phyloP scores from a whole-genome alignment of 257 asterid species.

The Nicotiana benthamiana region DNA sequence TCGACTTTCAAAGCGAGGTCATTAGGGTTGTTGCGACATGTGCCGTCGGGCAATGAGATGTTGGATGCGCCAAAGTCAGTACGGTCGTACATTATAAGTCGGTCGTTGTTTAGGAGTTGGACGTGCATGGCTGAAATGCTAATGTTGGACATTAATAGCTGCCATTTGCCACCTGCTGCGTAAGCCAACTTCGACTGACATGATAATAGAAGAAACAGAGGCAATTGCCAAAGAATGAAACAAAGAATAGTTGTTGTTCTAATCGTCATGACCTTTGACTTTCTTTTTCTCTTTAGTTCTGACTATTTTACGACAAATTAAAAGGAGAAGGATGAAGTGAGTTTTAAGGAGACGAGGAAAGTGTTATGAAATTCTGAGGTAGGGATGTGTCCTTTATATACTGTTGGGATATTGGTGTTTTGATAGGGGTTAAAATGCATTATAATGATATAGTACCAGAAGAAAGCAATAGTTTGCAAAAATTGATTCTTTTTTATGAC shows the following conservation, averaged over 20 bases:
- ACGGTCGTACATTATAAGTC: slow-evolving; percentile 36
- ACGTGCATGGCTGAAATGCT: slow-evolving; percentile 54
- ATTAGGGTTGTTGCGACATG: slow-evolving; percentile 22
- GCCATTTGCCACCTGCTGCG: slow-evolving; percentile 35
- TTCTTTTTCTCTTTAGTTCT: not conserved
- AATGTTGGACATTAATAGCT: slow-evolving; percentile 16
- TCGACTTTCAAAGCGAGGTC: slow-evolving; percentile 17
- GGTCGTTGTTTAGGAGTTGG: slow-evolving; percentile 43
- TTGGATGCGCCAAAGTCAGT: slow-evolving; percentile 43
- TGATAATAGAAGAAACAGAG: not conserved
- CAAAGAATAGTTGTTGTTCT: slow-evolving; percentile 3
- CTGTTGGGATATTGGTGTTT: too few species aligned
- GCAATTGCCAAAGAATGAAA: slow-evolving; percentile 4
- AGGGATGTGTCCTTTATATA: too few species aligned
- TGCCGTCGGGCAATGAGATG: slow-evolving; percentile 25
- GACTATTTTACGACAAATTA: not conserved
- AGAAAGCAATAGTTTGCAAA: too few species aligned
- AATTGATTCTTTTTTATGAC: too few species aligned
- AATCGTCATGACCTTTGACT: not conserved
- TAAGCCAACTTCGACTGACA: slow-evolving; percentile 7
- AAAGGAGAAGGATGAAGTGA: not conserved
- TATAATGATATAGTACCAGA: too few species aligned
- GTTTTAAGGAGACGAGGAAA: not conserved
- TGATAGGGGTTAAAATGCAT: too few species aligned
- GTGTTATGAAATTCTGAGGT: too few species aligned